Conservation (phyloP, 176 grass and related monocot genomes). For the Elaeis guineensis region DNA sequence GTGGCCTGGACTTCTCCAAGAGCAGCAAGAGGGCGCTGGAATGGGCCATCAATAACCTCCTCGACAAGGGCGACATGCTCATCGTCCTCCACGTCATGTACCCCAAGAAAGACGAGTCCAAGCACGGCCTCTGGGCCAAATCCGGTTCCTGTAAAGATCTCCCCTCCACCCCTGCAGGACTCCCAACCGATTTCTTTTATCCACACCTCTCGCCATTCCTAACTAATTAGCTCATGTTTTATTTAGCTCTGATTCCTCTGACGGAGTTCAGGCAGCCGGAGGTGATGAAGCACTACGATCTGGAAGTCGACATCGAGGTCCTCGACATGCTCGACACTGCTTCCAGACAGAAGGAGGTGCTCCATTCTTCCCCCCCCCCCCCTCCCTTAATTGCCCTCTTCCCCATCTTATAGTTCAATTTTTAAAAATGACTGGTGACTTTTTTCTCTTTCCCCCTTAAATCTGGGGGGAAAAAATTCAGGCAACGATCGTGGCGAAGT, state of each 20-base stretch:
- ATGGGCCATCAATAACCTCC: slow-evolving; percentile 63
- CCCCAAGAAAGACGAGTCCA: slow-evolving; percentile 29
- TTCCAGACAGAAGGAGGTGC: slow-evolving; percentile 45
- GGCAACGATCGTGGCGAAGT: slow-evolving; percentile 49
- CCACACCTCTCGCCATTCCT: neutral
- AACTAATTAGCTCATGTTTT: neutral
- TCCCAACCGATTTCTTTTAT: neutral
- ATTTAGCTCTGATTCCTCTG: slow-evolving; percentile 58
- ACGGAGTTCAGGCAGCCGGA: slow-evolving; percentile 46
- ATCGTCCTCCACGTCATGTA: slow-evolving; percentile 51
- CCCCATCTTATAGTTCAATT: neutral
- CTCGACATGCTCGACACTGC: slow-evolving; percentile 36
- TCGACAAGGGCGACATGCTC: slow-evolving; percentile 47
- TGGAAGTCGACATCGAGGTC: slow-evolving; percentile 41
- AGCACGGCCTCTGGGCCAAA: slow-evolving; percentile 39
- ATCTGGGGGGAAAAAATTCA: neutral
- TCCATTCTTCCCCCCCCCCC: neutral
- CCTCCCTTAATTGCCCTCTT: neutral
- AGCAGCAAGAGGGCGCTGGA: slow-evolving; percentile 77
- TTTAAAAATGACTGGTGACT: neutral
- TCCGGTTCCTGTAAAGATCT: slow-evolving; percentile 46
- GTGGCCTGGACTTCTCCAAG: slow-evolving; percentile 71
- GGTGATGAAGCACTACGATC: slow-evolving; percentile 46
- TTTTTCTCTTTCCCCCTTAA: neutral
- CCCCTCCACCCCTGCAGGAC: no score